Conservation (phyloP, 805 yeast genomes). For the Starmera dryadoides region DNA sequence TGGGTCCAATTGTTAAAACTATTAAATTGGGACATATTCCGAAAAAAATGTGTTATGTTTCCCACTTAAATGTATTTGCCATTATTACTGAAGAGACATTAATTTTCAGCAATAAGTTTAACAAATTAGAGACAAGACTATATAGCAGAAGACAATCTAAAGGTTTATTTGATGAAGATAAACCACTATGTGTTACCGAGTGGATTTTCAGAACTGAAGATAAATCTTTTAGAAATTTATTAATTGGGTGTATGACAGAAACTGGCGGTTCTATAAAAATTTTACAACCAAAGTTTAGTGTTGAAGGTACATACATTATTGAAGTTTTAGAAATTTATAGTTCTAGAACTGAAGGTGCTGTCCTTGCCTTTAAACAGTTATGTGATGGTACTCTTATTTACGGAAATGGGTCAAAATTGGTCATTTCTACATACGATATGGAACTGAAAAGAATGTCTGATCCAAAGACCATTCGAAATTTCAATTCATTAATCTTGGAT, state of each 20-base stretch:
- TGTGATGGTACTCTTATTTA: constrained; percentile 9
- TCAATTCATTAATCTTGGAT: constrained; percentile 10
- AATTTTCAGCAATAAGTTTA: constrained; percentile 11
- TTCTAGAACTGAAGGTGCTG: constrained; percentile 16
- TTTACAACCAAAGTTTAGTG: constrained; percentile 8
- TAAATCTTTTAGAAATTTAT: constrained; percentile 18
- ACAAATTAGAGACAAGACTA: constrained; percentile 5
- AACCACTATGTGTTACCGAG: constrained; percentile 23
- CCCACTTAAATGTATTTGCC: constrained; percentile 16
- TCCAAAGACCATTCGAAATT: constrained; percentile 4
- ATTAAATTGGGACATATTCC: constrained; percentile 20
- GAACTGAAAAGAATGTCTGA: constrained; percentile 9
- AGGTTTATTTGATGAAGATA: constrained; percentile 15
- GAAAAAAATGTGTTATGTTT: constrained; percentile 19
- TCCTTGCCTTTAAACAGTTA: constrained; percentile 13
- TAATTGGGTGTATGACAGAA: constrained; percentile 25
- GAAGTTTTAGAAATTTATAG: constrained; percentile 10
- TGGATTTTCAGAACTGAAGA: constrained; percentile 24
- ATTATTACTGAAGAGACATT: constrained; percentile 12
- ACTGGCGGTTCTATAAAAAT: constrained; percentile 17
- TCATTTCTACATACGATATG: constrained; percentile 8
- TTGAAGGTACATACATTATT: constrained; percentile 3
- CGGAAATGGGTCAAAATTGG: constrained; percentile 11
- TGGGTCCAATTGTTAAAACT: constrained; percentile 15
- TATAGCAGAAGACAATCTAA: constrained; percentile 4